Evolutionary conservation across 2,329 filamentous ascomycete genomes (phyloP), one percentile per base, ranked within the genome.

Genomic region (Aspergillus thermomutatus): DNA sequence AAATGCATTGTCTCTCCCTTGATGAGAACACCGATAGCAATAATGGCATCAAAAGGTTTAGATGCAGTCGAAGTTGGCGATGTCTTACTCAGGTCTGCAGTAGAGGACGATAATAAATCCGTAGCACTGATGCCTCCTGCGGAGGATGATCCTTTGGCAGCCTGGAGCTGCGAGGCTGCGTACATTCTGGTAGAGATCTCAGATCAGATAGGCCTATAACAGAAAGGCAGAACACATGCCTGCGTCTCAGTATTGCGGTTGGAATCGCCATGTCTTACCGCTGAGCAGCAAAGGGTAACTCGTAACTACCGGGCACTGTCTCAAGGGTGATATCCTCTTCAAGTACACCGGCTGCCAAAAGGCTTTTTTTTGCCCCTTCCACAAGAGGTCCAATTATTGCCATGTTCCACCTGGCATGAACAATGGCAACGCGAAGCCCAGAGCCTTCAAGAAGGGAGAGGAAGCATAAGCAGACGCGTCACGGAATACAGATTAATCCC

Each of bases 1-100:
- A 99, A 99, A 78, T 99, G 94, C 92, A 97, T 97, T 6, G 94
- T 97, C 77, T 96, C 90, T 73, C 94, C 94, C 81, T 99, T 99
- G 79, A 99, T 97, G 59, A 99, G 85, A 55, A 96, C 92, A 55
- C 94, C 94, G 65, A 99, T 90, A 53, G 94, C 92, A 64, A 99
- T 92, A 62, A 99, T 87, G 60, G 94, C 94, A 72, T 97, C 93
- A 69, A 97, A 97, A 21, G 91, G 85, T 50, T 73, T 69, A 21
- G 75, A 68, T 3, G 68, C 52, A 2, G 76, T 64, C 2, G 77
- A 68, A 28, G 72, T 60, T 49, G 67, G 72, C 47, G 62, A 61
- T 31, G 49, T 75, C 66, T 82, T 76, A 27, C 82, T 79, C 31
- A 92, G 82, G 73, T 96, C 89, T 28, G 87, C 82, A 1, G 89